Conservation (phyloP, 2,329 filamentous ascomycete genomes). For the Aspergillus tubingensis region DNA sequence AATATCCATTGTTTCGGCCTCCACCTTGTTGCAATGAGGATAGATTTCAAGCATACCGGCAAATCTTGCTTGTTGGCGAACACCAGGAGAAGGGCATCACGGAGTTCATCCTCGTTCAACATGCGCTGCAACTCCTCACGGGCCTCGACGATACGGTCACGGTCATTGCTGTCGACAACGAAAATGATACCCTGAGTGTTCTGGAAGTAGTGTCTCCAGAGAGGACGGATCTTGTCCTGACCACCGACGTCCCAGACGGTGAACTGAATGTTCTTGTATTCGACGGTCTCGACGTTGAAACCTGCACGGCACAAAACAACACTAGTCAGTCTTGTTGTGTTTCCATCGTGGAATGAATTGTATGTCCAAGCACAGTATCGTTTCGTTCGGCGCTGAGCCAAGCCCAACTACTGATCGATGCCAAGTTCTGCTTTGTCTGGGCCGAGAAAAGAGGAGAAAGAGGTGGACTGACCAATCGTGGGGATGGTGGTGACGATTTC, state of each 20-base stretch:
- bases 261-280: slow-evolving; percentile 99
- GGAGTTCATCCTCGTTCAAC: slow-evolving; percentile 98
- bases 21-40: too few relatives aligned
- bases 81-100: slow-evolving; percentile 92
- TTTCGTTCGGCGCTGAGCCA: too few relatives aligned
- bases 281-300: slow-evolving; percentile 99
- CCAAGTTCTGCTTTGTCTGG: background rate
- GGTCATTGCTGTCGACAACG: slow-evolving; percentile 98
- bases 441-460: slow-evolving; percentile 7
- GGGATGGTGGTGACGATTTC: slow-evolving; percentile 98
- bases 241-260: slow-evolving; percentile 99
- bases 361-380: too few relatives aligned
- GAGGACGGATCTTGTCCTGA: slow-evolving; percentile 99
- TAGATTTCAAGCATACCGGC: slow-evolving; percentile 60
- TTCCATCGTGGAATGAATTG: background rate
- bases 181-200: slow-evolving; percentile 99
- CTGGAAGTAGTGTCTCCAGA: slow-evolving; percentile 99
- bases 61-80: slow-evolving; percentile 99
- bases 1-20: background rate
- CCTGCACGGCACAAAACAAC: slow-evolving; percentile 52
- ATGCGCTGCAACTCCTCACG: slow-evolving; percentile 96
- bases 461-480: slow-evolving; percentile 75
- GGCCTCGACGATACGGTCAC: slow-evolving; percentile 95
- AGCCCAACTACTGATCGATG: too few relatives aligned
- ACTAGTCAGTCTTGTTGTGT: slow-evolving; percentile 14